Evolutionary conservation across 2,329 filamentous ascomycete species (phyloP), one percentile per base, ranked within the genome.

Genomic region (Coniochaeta sp.): DNA sequence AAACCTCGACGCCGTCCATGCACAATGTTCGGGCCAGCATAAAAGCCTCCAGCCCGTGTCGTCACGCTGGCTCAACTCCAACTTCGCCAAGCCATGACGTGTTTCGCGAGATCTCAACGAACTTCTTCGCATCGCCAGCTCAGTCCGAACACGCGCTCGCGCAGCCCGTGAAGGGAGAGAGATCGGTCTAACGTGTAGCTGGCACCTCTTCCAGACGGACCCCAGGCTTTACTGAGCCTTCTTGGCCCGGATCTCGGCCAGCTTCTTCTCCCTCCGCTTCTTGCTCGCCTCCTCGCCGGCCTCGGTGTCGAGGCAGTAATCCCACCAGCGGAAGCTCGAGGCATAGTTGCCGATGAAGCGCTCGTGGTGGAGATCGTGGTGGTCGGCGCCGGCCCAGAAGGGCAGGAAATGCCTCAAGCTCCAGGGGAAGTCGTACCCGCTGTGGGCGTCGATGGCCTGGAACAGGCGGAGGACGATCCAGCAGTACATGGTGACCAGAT

Each of bases 251-350:
- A 89, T 81, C 61, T 84, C 75, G 60, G 80, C 83, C 58, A 90
- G 69, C 84, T 90, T 93, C 75, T 80, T 86, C 76, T 95, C 91
- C 62, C 92, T 85, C 71, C 93, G 88, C 72, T 82, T 84, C 86
- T 92, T 93, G 68, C 89, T 84, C 44, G 93, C 91, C 76, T 96
- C 93, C 40, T 90, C 85, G 59, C 90, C 91, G 65, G 91, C 91
- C 82, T 99, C 93, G 63, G 95, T 99, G 76, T 97, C 93, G 67
- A 98, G 83, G 68, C 88, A 74, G 74, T 89, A 96, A 79, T 99
- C 95, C 95, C 95, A 99, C 95, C 95, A 99, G 75, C 93, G 86
- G 86, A 99, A 99, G 81, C 91, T 96, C 72, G 92, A 96, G 58
- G 93, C 82, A 74, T 98, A 99, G 81, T 99, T 99, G 69, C 95